phyloP scores from a whole-genome alignment of 169 alveolate species.

The Plasmodium reichenowi region DNA sequence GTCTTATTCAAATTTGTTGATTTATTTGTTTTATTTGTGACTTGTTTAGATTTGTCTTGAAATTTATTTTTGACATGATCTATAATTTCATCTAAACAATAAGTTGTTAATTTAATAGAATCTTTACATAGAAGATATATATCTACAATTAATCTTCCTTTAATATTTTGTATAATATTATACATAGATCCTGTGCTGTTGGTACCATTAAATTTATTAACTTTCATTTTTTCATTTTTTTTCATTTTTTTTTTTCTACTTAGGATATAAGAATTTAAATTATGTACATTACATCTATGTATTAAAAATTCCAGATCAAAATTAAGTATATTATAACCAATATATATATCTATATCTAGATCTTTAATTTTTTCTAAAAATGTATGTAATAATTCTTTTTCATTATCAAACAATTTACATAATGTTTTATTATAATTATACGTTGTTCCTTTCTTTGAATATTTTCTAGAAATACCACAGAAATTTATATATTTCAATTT shows the following conservation, averaged over 20 bases:
- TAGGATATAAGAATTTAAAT: conserved; percentile 30
- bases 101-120: conserved; percentile 49
- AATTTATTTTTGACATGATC: conserved; percentile 41
- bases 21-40: too few relatives aligned
- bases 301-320: conserved; percentile 66
- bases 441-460: not conserved
- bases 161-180: conserved; percentile 40
- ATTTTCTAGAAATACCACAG: conserved; percentile 30
- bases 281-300: conserved; percentile 67
- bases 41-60: not conserved
- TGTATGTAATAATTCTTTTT: conserved; percentile 23
- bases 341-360: conserved; percentile 54
- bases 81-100: conserved; percentile 65
- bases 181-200: conserved; percentile 73
- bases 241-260: conserved; percentile 68
- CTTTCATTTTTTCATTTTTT: conserved; percentile 72
- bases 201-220: conserved; percentile 57
- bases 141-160: conserved; percentile 61
- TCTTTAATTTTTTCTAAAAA: conserved; percentile 45
- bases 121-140: conserved; percentile 53
- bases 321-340: conserved; percentile 62
- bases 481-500: conserved; percentile 45
- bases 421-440: conserved; percentile 16
- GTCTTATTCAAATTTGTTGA: too few relatives aligned
- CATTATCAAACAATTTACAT: conserved; percentile 36